These are phyloP conservation scores for Pugionium dolabratum DNA, from an alignment of 345 rosid genomes.

Conservation along the genomic window DNA sequence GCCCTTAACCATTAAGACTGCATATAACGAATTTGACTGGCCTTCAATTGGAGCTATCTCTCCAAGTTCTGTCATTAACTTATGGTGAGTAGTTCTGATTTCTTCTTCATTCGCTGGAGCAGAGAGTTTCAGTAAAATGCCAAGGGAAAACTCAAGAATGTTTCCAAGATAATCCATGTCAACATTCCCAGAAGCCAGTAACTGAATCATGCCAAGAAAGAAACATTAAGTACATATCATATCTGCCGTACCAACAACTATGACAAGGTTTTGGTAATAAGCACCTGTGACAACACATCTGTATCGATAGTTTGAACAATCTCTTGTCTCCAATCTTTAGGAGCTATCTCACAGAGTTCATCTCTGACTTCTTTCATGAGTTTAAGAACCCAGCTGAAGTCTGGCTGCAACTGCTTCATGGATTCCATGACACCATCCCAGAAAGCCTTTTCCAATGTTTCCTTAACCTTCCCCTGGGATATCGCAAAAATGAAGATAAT, in stretches of 20 bases:
- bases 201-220: conserved; percentile 42
- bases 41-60: conserved; percentile 53
- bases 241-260: conserved; percentile 12
- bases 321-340: conserved; percentile 79
- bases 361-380: conserved; percentile 91
- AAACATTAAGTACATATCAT: conserved; percentile 17
- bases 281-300: conserved; percentile 74
- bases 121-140: conserved; percentile 74
- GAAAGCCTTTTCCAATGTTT: conserved; percentile 82
- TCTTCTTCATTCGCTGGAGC: conserved; percentile 71
- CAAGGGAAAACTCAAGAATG: conserved; percentile 70
- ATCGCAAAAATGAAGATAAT: not conserved
- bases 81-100: conserved; percentile 54
- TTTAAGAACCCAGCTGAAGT: conserved; percentile 64
- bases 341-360: conserved; percentile 82
- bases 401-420: conserved; percentile 57
- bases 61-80: conserved; percentile 63
- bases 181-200: conserved; percentile 69
- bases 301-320: conserved; percentile 70
- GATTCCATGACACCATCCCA: conserved; percentile 88
- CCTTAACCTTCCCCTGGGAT: conserved; percentile 64
- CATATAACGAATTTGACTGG: conserved; percentile 47
- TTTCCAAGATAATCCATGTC: conserved; percentile 72
- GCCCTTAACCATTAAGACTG: conserved; percentile 72
- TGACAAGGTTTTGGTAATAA: not conserved